Evolutionary conservation across 2,329 filamentous ascomycete species (phyloP).

Genomic region (Ophidiomyces ophidiicola): DNA sequence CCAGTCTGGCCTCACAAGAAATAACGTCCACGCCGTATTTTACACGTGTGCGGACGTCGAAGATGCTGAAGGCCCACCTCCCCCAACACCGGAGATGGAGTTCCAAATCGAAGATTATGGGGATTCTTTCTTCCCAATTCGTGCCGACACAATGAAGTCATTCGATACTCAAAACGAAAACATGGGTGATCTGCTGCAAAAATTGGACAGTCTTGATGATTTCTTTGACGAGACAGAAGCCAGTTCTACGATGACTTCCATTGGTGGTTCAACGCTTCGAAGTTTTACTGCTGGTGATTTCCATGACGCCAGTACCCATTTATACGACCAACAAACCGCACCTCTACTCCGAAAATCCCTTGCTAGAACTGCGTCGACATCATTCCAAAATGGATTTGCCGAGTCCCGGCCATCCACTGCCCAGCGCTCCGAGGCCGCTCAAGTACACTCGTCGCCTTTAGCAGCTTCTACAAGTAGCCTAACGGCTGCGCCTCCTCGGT

Average conservation of each 20-base stretch:
- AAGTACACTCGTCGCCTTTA: constrained; percentile 46
- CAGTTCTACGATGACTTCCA: constrained; percentile 41
- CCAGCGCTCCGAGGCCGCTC: constrained; percentile 39
- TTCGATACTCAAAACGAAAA: constrained; percentile 55
- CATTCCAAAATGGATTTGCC: constrained; percentile 78
- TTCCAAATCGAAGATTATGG: constrained; percentile 83
- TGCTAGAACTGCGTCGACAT: constrained; percentile 56
- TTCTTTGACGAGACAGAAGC: constrained; percentile 61
- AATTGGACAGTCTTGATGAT: constrained; percentile 66
- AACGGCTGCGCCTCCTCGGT: constrained; percentile 40
- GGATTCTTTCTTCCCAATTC: constrained; percentile 61
- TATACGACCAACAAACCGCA: constrained; percentile 87
- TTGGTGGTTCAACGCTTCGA: constrained; percentile 28
- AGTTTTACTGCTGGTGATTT: constrained; percentile 46
- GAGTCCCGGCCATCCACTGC: constrained; percentile 52
- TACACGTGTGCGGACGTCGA: constrained; percentile 72
- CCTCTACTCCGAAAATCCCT: constrained; percentile 79
- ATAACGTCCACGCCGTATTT: constrained; percentile 91
- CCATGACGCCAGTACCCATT: constrained; percentile 61
- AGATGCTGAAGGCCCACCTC: constrained; percentile 47
- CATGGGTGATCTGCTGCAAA: constrained; percentile 70
- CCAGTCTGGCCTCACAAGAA: constrained; percentile 72
- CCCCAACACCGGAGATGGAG: constrained; percentile 66
- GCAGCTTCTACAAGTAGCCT: constrained; percentile 35
- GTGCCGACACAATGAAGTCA: constrained; percentile 85